Evolutionary conservation across 176 grass and related monocot species (phyloP).

Genomic region (Musa schizocarpa): DNA sequence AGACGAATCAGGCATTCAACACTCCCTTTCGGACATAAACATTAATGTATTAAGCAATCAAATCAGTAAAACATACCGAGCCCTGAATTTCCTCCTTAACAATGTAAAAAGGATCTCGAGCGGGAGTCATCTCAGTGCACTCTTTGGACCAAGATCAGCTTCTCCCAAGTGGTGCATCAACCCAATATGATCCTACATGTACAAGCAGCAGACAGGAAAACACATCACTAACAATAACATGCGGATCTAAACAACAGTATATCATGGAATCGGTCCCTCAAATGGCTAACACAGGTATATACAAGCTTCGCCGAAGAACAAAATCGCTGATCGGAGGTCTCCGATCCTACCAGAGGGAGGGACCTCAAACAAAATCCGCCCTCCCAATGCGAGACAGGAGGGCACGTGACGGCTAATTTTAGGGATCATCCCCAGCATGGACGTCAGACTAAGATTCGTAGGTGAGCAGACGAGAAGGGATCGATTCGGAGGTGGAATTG

Average conservation of each 20-base stretch:
- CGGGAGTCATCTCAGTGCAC: conserved; percentile 48
- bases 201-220: background rate
- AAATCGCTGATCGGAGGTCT: background rate
- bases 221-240: background rate
- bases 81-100: conserved; percentile 94
- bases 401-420: background rate
- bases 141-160: background rate
- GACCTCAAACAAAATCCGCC: background rate
- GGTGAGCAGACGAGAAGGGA: background rate
- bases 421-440: background rate
- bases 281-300: background rate
- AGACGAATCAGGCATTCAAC: background rate
- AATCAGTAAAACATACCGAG: conserved; percentile 44
- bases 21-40: background rate
- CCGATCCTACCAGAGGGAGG: background rate
- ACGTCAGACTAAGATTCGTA: background rate
- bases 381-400: background rate
- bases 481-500: background rate
- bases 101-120: conserved; percentile 93
- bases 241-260: background rate
- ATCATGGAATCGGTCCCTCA: background rate
- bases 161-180: background rate
- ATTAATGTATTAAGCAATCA: background rate
- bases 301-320: background rate
- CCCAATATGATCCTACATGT: background rate